A percentile compares a stretch with the other conserved stretches of the same genome.
Evolutionary conservation across 257 asterid species (phyloP).

Genomic region (Solanum chmielewskii): DNA sequence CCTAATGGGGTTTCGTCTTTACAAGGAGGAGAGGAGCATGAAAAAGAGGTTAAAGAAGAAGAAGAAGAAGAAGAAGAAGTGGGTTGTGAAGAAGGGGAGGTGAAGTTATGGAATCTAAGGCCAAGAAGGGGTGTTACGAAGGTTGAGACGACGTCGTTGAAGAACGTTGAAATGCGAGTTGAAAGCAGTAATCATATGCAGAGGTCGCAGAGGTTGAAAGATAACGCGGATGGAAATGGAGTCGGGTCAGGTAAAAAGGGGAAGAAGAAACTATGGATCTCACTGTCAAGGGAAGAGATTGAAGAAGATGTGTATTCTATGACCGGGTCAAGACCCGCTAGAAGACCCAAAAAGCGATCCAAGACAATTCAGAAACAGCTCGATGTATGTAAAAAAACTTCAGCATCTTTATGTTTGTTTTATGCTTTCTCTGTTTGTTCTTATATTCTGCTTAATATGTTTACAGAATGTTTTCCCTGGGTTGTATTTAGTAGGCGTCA

Average conservation of each 20-base stretch:
- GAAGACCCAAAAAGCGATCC: slow-evolving; percentile 68
- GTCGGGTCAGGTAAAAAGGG: slow-evolving; percentile 21
- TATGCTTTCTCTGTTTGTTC: neutral
- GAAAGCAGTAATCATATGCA: neutral
- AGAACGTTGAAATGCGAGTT: slow-evolving; percentile 1
- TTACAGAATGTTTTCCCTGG: slow-evolving; percentile 65
- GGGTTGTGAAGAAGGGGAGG: slow-evolving; percentile 39
- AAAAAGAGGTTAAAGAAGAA: neutral
- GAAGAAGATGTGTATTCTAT: slow-evolving; percentile 79
- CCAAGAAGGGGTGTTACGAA: slow-evolving; percentile 40
- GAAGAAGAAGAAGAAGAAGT: slow-evolving; percentile 8
- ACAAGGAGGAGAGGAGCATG: neutral
- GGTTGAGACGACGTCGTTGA: slow-evolving; percentile 9
- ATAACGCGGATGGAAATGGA: slow-evolving; percentile 13
- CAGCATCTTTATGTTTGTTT: neutral
- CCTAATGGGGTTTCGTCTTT: neutral
- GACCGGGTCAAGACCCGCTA: slow-evolving; percentile 73
- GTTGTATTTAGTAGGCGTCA: slow-evolving; percentile 52
- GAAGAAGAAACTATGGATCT: slow-evolving; percentile 67
- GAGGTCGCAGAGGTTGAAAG: slow-evolving; percentile 20
- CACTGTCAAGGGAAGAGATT: slow-evolving; percentile 77
- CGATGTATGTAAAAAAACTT: slow-evolving; percentile 31
- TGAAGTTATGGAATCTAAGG: slow-evolving; percentile 54
- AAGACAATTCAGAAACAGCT: slow-evolving; percentile 61
- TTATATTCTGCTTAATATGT: neutral